A percentile compares a stretch with the other conserved stretches of the same genome.
phyloP scores from a whole-genome alignment of 805 yeast genomes.

The Saccharomycopsis fibuligera region DNA sequence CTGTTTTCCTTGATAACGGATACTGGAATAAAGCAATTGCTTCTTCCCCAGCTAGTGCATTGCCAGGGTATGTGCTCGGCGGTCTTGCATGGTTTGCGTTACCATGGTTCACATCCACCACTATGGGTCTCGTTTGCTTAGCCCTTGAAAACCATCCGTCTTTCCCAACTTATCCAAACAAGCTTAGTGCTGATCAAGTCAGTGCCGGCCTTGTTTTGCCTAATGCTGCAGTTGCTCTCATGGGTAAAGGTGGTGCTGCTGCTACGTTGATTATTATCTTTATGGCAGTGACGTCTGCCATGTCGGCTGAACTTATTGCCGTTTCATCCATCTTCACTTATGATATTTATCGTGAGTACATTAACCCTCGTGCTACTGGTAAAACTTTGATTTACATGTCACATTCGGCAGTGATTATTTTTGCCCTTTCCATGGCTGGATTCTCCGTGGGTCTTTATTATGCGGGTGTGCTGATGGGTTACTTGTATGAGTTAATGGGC shows the following conservation, averaged over 20 bases:
- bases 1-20: conserved; percentile 81
- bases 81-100: conserved; percentile 90
- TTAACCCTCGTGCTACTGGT: conserved; percentile 75
- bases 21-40: conserved; percentile 89
- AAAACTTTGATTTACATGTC: conserved; percentile 63
- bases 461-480: conserved; percentile 82
- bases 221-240: conserved; percentile 67
- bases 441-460: conserved; percentile 78
- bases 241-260: conserved; percentile 87
- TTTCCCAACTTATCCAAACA: conserved; percentile 76
- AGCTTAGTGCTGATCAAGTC: conserved; percentile 61
- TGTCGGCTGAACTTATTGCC: conserved; percentile 86
- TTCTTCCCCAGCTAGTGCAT: conserved; percentile 73
- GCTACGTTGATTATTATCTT: conserved; percentile 74
- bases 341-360: conserved; percentile 74
- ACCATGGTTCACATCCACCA: conserved; percentile 75
- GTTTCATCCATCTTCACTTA: conserved; percentile 82
- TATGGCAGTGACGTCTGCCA: conserved; percentile 90
- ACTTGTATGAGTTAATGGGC: conserved; percentile 83
- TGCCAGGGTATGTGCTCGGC: conserved; percentile 84
- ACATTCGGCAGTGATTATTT: conserved; percentile 58
- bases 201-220: conserved; percentile 72
- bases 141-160: conserved; percentile 61
- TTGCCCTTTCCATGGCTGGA: conserved; percentile 64
- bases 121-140: conserved; percentile 81